Conservation (phyloP, 495 filamentous ascomycete species). For the Echria macrotheca region DNA sequence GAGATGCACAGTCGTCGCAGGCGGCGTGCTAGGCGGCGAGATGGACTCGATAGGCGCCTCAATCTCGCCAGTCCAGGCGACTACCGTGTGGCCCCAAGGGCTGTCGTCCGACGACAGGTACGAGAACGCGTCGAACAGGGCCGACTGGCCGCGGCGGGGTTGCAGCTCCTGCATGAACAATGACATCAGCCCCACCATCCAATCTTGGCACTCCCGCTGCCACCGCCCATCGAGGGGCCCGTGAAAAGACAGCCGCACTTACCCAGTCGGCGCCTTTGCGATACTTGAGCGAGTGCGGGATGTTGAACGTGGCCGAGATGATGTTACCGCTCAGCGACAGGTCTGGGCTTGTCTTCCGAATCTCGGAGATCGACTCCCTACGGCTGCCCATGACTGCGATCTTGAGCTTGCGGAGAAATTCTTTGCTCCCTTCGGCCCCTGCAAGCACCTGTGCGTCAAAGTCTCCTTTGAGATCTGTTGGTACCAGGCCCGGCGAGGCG, state of each 20-base stretch:
- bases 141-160: conserved; percentile 75
- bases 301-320: conserved; percentile 81
- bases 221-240: no score
- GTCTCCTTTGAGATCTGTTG: conserved; percentile 11
- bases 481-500: conserved; percentile 15
- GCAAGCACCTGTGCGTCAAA: conserved; percentile 45
- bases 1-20: conserved; percentile 34
- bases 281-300: conserved; percentile 69
- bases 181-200: conserved; percentile 28
- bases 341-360: conserved; percentile 57
- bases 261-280: conserved; percentile 70
- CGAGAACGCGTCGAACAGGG: conserved; percentile 81
- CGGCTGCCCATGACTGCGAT: conserved; percentile 37
- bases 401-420: conserved; percentile 62
- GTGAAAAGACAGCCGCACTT: conserved; percentile 26
- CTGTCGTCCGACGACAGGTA: conserved; percentile 71
- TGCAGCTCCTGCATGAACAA: conserved; percentile 54
- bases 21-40: conserved; percentile 37
- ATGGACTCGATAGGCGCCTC: conserved; percentile 43
- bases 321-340: conserved; percentile 72
- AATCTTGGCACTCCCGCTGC: no score
- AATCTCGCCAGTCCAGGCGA: conserved; percentile 92
- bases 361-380: conserved; percentile 48
- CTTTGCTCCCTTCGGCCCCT: conserved; percentile 50
- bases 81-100: conserved; percentile 78